Evolutionary conservation across 495 filamentous ascomycete genomes (phyloP), one percentile per base, ranked within the genome.

Genomic region (Filosporella fistucella): DNA sequence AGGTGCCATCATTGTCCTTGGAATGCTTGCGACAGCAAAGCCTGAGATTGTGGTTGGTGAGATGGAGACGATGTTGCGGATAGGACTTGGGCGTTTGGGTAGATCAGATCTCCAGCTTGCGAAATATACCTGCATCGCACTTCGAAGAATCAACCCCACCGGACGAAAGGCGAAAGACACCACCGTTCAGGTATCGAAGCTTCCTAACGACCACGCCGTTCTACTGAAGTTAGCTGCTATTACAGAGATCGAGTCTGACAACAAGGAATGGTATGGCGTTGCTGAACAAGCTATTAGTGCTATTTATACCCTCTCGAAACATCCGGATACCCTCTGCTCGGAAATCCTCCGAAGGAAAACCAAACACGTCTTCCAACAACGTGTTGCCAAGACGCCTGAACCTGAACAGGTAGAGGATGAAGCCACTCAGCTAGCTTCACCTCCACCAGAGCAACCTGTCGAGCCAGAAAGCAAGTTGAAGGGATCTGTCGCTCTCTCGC

Each of bases 201-300:
- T 99, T 25, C 75, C 85, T 12, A 98, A 95, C 55, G 91, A 96
- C 49, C 94, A 98, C 63, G 86, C 93, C 2, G 80, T 96, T 14
- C 61, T 97, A 29, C 69, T 73, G 2, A 82, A 82, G 54, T 77
- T 99, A 8, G 86, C 88, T n/a, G 78, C 81, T 2, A 85, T 96
- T 59, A 78, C 83, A 24, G 90, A 96, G 49, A 76, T 95, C 9
- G 74, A 81, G 13, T 88, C 88, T 0, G 84, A 95, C 34, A 91
- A 83, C 63, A 91, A 94, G 61, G 93, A 99, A 62, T 99, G 93
- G 93, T 91, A 82, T 47, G 91, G 94, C 7, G 85, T 96, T n/a
- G 91, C 94, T 13, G 93, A 99, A 58, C 94, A 99, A 63, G 90
- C 93, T 14, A 89, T 97, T 57, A 84, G 88, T 48, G 93, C 93